Evolutionary conservation across 495 filamentous ascomycete species (phyloP), one percentile per base, ranked within the genome.

Genomic region (Amniculicola lignicola): DNA sequence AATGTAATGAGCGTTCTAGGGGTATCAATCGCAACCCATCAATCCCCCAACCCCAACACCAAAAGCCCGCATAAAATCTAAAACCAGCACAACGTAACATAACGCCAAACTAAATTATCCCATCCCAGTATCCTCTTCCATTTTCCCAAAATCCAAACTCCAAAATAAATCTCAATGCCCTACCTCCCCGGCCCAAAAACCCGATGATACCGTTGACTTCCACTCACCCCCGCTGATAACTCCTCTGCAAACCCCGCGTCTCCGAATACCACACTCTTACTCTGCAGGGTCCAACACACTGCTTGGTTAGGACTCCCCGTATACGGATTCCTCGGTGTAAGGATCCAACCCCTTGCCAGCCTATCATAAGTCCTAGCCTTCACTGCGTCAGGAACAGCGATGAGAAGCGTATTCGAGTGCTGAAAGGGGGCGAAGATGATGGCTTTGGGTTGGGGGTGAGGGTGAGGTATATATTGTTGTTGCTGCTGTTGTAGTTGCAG

Each of bases 381-480:
- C 1, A 57, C 16, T 0, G 53, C 59, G 6, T 52, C 37, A n/a
- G 59, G 59, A 10, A 62, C 46, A 2, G 52, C 59, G 9, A 62
- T 25, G 11, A 51, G 53, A 14, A 57, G 40, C 10, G 37, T 51
- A 18, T 52, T 51, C 4, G 33, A 33, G 21, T 46, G 18, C 31
- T n/a, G 21, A 19, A 57, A 56, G 4, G 59, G 59, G 7, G 52
- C 52, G 27, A 57, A 62, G 12, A 62, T 33, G 23, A 62, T 25
- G 3, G 52, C 59, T 42, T 50, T 49, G 40, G 10, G 16, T 16
- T n/a, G 10, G 38, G 4, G 18, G 21, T 4, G n/a, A 14, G 23
- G 24, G 18, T 18, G 28, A 18, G 10, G 36, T 2, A 19, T 12
- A 27, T 25, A 25, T 7, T 35, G 29, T 35, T 12, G 19, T 16